phyloP scores from a whole-genome alignment of 345 rosid genomes.

The Rhizophora apiculata region DNA sequence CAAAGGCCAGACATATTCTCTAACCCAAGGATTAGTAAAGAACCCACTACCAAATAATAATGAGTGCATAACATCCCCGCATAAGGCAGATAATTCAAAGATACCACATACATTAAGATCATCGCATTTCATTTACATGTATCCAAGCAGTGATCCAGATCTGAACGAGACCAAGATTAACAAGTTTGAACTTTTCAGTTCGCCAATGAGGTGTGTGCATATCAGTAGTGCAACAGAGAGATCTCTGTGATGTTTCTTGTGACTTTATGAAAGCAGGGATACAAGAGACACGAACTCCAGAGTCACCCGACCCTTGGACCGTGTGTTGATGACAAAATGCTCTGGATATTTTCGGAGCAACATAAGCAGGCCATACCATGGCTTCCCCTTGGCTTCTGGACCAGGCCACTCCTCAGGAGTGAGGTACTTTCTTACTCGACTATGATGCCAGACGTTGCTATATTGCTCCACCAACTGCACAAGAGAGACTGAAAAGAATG shows the following conservation, averaged over 20 bases:
- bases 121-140: constrained; percentile 3
- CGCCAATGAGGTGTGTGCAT: background rate
- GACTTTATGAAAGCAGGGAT: constrained; percentile 57
- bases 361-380: constrained; percentile 90
- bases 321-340: constrained; percentile 90
- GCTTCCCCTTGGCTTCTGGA: constrained; percentile 80
- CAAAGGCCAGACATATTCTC: no score
- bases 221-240: no score
- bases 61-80: background rate
- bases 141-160: background rate
- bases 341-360: constrained; percentile 86
- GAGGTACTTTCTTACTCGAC: constrained; percentile 80
- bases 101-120: background rate
- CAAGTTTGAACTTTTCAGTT: background rate
- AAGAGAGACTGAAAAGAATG: constrained; percentile 9
- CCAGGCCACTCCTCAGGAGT: constrained; percentile 71
- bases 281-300: constrained; percentile 91
- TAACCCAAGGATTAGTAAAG: background rate
- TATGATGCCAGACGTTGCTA: constrained; percentile 81
- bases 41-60: background rate
- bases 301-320: constrained; percentile 75
- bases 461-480: constrained; percentile 72
- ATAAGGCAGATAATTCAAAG: background rate
- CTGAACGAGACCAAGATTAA: background rate
- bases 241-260: background rate